These are phyloP conservation scores for Pichia eremophila DNA, from an alignment of 805 yeast species.

Conservation along the genomic window DNA sequence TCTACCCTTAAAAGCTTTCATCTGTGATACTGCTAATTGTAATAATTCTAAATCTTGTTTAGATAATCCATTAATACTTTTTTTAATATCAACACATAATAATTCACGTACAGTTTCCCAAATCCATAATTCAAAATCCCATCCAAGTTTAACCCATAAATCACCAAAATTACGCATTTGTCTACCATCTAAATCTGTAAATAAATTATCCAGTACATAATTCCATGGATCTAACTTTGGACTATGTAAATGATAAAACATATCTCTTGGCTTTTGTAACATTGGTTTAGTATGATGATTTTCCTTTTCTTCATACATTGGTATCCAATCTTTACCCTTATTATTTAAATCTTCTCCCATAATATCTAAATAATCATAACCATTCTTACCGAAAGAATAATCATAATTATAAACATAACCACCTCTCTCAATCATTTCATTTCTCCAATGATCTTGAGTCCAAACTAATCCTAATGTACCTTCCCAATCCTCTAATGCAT, in stretches of 20 bases:
- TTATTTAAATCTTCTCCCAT: constrained; percentile 7
- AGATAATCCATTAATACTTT: background rate
- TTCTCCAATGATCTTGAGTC: constrained; percentile 9
- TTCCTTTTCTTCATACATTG: background rate
- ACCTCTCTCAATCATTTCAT: constrained; percentile 7
- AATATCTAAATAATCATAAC: constrained; percentile 5
- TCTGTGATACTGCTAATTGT: constrained; percentile 3
- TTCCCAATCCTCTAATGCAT: constrained; percentile 21
- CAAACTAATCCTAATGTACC: constrained; percentile 7
- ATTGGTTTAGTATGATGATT: constrained; percentile 11
- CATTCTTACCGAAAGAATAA: constrained; percentile 12
- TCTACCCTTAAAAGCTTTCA: constrained; percentile 15
- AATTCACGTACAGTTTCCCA: constrained; percentile 16
- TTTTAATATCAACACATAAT: constrained; percentile 15
- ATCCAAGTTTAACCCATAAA: constrained; percentile 11
- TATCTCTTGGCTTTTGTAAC: constrained; percentile 13
- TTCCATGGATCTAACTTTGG: constrained; percentile 44
- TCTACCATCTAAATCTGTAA: constrained; percentile 10
- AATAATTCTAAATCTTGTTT: background rate
- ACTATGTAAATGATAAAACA: constrained; percentile 37
- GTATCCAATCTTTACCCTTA: constrained; percentile 3
- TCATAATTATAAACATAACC: constrained; percentile 15
- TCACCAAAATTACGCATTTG: constrained; percentile 22
- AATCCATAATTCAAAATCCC: constrained; percentile 19
- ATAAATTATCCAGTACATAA: constrained; percentile 13